These are phyloP conservation scores for Zymoseptoria ardabiliae DNA, from an alignment of 2,329 filamentous ascomycete species.

Conservation along the genomic window DNA sequence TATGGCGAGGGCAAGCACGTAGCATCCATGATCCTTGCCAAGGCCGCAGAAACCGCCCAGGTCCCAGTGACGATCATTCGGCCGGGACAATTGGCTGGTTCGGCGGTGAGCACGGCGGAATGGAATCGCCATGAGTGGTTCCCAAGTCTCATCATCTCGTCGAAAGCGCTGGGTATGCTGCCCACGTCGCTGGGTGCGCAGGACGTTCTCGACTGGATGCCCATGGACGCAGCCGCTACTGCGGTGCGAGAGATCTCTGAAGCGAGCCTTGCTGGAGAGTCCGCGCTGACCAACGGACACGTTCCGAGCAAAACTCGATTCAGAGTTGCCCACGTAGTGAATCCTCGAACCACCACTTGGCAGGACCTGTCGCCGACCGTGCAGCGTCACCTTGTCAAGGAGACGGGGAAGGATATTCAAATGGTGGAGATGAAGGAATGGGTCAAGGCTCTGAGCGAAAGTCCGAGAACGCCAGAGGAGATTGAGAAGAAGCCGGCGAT, in stretches of 20 bases:
- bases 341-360: background rate
- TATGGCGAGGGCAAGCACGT: slow-evolving; percentile 36
- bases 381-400: background rate
- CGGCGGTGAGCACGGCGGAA: slow-evolving; percentile 18
- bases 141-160: slow-evolving; percentile 35
- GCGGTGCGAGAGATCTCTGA: slow-evolving; percentile 5
- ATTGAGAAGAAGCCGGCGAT: background rate
- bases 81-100: slow-evolving; percentile 24
- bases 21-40: slow-evolving; percentile 26
- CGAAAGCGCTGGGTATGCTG: slow-evolving; percentile 29
- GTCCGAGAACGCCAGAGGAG: background rate
- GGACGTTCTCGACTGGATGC: slow-evolving; percentile 36
- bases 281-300: slow-evolving; percentile 3
- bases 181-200: slow-evolving; percentile 31
- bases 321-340: background rate
- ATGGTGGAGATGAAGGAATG: background rate
- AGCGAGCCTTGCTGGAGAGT: background rate
- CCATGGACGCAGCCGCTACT: slow-evolving; percentile 34
- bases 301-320: background rate
- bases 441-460: background rate
- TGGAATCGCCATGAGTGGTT: slow-evolving; percentile 39
- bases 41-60: slow-evolving; percentile 20
- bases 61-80: slow-evolving; percentile 19
- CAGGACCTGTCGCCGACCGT: background rate
- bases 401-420: background rate